Conservation (phyloP, 1,284 basidiomycete species). For the Pseudozyma hubeiensis region DNA sequence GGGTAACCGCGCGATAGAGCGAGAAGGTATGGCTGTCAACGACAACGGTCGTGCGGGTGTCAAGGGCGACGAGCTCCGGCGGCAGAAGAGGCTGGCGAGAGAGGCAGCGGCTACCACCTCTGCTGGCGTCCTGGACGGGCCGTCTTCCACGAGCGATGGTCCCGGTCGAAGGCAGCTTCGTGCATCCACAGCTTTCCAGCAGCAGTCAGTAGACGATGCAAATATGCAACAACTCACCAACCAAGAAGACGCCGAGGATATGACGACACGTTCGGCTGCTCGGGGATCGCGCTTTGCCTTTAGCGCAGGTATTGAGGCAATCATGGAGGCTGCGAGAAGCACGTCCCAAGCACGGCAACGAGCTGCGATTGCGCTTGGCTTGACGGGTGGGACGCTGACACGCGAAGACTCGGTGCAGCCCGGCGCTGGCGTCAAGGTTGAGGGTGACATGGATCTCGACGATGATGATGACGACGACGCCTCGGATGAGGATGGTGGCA, state of each 20-base stretch:
- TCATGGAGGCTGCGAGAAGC: conserved; percentile 43
- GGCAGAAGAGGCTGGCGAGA: conserved; percentile 29
- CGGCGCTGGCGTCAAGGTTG: conserved; percentile 3
- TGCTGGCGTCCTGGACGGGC: neutral
- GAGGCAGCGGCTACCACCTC: conserved; percentile 18
- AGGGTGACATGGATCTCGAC: conserved; percentile 34
- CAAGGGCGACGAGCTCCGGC: conserved; percentile 39
- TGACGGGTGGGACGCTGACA: conserved; percentile 28
- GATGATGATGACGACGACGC: conserved; percentile 34
- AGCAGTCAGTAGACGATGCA: conserved; percentile 10
- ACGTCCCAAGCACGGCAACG: conserved; percentile 39
- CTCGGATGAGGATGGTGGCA: conserved; percentile 28
- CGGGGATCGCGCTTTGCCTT: conserved; percentile 30
- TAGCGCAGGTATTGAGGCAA: conserved; percentile 35
- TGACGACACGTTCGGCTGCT: conserved; percentile 15
- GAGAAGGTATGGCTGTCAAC: conserved; percentile 58
- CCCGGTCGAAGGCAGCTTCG: conserved; percentile 28
- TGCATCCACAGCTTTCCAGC: conserved; percentile 12
- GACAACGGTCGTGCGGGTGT: conserved; percentile 49
- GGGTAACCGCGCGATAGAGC: conserved; percentile 58
- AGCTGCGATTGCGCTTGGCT: conserved; percentile 39
- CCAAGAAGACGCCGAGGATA: conserved; percentile 10
- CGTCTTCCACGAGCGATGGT: conserved; percentile 1
- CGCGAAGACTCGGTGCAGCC: conserved; percentile 35
- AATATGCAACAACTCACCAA: conserved; percentile 10